These are phyloP conservation scores for Ramularia collo-cygni DNA, from an alignment of 2,329 filamentous ascomycete genomes.

Conservation along the genomic window DNA sequence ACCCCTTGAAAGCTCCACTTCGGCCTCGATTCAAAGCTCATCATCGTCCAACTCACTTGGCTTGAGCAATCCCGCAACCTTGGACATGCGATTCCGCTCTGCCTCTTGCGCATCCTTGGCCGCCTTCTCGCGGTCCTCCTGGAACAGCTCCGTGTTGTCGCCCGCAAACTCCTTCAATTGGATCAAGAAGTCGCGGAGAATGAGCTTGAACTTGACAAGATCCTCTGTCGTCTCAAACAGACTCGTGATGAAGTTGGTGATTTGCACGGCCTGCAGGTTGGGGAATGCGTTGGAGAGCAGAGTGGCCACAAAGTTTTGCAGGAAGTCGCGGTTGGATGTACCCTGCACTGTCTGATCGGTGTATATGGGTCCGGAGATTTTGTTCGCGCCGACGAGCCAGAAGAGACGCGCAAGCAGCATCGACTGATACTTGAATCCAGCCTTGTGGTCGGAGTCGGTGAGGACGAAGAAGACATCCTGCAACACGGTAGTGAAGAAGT, in stretches of 20 bases:
- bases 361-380: conserved; percentile 91
- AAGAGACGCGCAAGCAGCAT: conserved; percentile 92
- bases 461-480: conserved; percentile 98
- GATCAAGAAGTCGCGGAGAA: conserved; percentile 93
- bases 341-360: conserved; percentile 75
- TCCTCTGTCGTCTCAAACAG: conserved; percentile 84
- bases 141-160: conserved; percentile 89
- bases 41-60: conserved; percentile 85
- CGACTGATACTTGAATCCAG: conserved; percentile 96
- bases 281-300: conserved; percentile 85
- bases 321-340: conserved; percentile 84
- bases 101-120: conserved; percentile 77
- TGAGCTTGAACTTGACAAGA: conserved; percentile 89
- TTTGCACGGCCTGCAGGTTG: conserved; percentile 77
- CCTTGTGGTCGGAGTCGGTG: conserved; percentile 96
- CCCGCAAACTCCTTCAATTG: conserved; percentile 94
- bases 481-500: conserved; percentile 90
- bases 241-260: conserved; percentile 81
- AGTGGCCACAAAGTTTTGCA: conserved; percentile 78
- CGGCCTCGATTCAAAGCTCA: conserved; percentile 71
- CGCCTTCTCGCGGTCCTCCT: conserved; percentile 90
- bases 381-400: conserved; percentile 83
- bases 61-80: conserved; percentile 92
- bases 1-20: conserved; percentile 25
- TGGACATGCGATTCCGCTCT: conserved; percentile 85